Conservation (phyloP, 331 rosid genomes). For the Dryas integrifolia region DNA sequence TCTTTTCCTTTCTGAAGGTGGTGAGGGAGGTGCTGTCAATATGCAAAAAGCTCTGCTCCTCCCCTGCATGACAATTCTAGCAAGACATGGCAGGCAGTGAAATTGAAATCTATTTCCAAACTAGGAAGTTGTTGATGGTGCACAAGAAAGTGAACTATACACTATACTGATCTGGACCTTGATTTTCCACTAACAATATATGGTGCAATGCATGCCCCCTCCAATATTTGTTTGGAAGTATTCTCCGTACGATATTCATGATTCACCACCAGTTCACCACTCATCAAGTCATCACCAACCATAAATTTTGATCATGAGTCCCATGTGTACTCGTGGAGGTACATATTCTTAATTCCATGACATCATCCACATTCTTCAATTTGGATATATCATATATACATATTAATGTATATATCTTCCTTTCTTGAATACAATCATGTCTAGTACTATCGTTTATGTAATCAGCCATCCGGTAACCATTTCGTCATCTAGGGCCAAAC, state of each 20-base stretch:
- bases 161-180: neutral
- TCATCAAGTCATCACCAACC: neutral
- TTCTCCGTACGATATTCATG: conserved; percentile 15
- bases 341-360: neutral
- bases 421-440: conserved; percentile 10
- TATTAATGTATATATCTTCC: neutral
- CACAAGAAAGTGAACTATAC: conserved; percentile 33
- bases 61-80: conserved; percentile 26
- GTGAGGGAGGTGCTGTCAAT: conserved; percentile 13
- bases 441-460: neutral
- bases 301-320: neutral
- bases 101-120: conserved; percentile 21
- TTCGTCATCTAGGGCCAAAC: neutral
- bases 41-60: conserved; percentile 11
- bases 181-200: conserved; percentile 11
- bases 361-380: neutral
- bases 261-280: neutral
- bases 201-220: neutral
- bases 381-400: neutral
- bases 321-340: conserved; percentile 19
- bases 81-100: conserved; percentile 21
- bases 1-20: conserved; percentile 20
- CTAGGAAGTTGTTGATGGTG: conserved; percentile 35
- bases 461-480: conserved; percentile 9
- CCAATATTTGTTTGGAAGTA: conserved; percentile 15